These are phyloP conservation scores for Cucurbita pepo DNA, from an alignment of 306 rosid genomes.

Conservation along the genomic window DNA sequence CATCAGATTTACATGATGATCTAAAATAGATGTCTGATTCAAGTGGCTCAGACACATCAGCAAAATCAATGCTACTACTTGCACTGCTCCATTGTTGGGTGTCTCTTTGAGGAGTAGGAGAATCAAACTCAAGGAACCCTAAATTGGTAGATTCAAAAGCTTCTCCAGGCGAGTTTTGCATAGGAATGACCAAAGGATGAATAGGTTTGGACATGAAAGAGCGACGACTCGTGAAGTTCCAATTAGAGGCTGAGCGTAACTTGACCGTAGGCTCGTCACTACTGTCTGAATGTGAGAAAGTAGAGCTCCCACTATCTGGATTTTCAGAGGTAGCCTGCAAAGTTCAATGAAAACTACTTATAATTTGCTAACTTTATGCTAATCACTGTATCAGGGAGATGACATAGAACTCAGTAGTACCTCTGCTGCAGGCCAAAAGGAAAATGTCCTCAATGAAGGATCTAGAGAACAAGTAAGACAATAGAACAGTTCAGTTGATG, in stretches of 20 bases:
- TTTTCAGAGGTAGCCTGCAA: constrained; percentile 67
- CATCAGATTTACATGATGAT: constrained; percentile 22
- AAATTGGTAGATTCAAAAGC: constrained; percentile 27
- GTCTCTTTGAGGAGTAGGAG: constrained; percentile 40
- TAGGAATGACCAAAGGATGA: constrained; percentile 50
- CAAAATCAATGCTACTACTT: constrained; percentile 67
- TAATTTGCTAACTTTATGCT: background rate
- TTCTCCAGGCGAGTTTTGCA: constrained; percentile 32
- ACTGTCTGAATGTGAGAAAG: constrained; percentile 51
- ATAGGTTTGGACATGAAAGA: constrained; percentile 83
- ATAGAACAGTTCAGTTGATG: constrained; percentile 9
- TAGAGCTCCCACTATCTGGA: constrained; percentile 34
- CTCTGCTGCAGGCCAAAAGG: constrained; percentile 48
- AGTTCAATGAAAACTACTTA: constrained; percentile 7
- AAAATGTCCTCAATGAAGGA: constrained; percentile 30
- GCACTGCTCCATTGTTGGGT: constrained; percentile 58
- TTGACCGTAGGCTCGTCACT: constrained; percentile 51
- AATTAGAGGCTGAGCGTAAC: constrained; percentile 33
- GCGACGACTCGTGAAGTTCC: constrained; percentile 33
- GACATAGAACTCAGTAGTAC: constrained; percentile 27
- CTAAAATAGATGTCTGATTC: constrained; percentile 35
- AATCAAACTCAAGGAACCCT: constrained; percentile 37
- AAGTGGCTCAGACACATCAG: constrained; percentile 52
- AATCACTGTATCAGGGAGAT: background rate
- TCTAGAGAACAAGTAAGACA: constrained; percentile 34